phyloP scores from a whole-genome alignment of 2,329 filamentous ascomycete genomes.

The Aspergillus tamarii region DNA sequence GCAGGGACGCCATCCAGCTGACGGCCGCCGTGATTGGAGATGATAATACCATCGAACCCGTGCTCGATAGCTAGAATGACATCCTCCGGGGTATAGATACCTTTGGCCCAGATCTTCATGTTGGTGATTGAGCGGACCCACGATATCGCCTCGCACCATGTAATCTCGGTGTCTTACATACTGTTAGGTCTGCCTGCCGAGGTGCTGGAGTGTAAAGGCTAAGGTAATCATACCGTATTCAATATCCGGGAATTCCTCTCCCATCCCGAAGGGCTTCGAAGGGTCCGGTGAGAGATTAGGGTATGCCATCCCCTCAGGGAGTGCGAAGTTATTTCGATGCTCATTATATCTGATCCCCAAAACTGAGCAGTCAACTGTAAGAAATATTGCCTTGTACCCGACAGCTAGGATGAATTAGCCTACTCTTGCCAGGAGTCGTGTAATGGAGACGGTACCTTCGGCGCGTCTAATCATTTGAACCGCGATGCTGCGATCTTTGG shows the following conservation, averaged over 20 bases:
- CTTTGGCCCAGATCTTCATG: neutral
- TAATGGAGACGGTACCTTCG: slow-evolving; percentile 34
- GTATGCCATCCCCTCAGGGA: slow-evolving; percentile 45
- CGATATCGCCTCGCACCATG: slow-evolving; percentile 18
- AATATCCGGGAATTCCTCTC: neutral
- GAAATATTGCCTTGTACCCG: slow-evolving; percentile 55
- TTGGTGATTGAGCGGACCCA: neutral
- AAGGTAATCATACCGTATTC: slow-evolving; percentile 1
- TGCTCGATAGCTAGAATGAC: slow-evolving; percentile 33
- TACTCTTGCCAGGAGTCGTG: no score
- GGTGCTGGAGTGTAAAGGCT: neutral
- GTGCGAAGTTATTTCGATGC: slow-evolving; percentile 53
- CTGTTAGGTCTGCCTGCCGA: neutral
- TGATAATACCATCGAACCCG: slow-evolving; percentile 34
- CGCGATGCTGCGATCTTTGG: slow-evolving; percentile 49
- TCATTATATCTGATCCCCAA: slow-evolving; percentile 56
- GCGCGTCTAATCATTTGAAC: slow-evolving; percentile 42
- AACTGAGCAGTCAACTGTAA: slow-evolving; percentile 57
- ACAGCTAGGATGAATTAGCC: slow-evolving; percentile 28
- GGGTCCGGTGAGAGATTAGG: slow-evolving; percentile 40
- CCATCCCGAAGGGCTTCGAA: neutral
- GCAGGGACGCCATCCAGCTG: slow-evolving; percentile 37
- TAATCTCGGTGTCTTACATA: no score
- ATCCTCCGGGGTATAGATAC: slow-evolving; percentile 30
- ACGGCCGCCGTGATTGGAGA: slow-evolving; percentile 32